Evolutionary conservation across 441 rosid species (phyloP), one percentile per base, ranked within the genome.

Genomic region (Euphorbia corollata): DNA sequence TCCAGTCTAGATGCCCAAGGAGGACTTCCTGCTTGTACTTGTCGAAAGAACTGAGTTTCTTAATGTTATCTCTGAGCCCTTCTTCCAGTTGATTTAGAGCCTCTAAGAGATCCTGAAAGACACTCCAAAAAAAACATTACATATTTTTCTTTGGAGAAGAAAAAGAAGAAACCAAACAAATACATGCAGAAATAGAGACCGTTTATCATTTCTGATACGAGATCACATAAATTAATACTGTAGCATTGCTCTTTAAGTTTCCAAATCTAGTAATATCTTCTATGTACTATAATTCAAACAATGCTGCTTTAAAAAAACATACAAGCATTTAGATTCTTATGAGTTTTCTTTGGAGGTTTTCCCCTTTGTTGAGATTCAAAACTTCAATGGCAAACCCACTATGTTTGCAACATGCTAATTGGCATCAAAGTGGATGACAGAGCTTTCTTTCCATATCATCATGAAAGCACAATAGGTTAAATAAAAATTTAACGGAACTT

Each of bases 11-110:
- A 68, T 90, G 96, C 34, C 97, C 98, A 39, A 89, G 98, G 64
- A 91, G 97, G 74, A 90, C 96, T 81, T 90, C 99, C 80, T 94
- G 99, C 84, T 90, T 94, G 75, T 94, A 94, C 75, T 91, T 94
- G 51, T 91, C 97, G 62, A 88, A 92, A 68, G 98, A 95, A 81
- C 98, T 95, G 82, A 92, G 77, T 72, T 84, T 88, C 88, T 77
- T 88, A 61, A 95, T 87, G 72, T 90, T 91, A 69, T 82, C 92
- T 72, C 77, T 88, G 74, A 95, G 82, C 71, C 93, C 92, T 65
- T 87, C 95, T 67, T 90, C 99, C 72, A 95, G 83, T 70, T 92
- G 90, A 76, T 82, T 87, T 70, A 95, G 83, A 53, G 92, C 86
- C 68, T 95, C 99, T 82, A 95, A 61, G 68, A 95, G 79, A 77